Conservation (phyloP, 83 land plant genomes). For the Thuja plicata region DNA sequence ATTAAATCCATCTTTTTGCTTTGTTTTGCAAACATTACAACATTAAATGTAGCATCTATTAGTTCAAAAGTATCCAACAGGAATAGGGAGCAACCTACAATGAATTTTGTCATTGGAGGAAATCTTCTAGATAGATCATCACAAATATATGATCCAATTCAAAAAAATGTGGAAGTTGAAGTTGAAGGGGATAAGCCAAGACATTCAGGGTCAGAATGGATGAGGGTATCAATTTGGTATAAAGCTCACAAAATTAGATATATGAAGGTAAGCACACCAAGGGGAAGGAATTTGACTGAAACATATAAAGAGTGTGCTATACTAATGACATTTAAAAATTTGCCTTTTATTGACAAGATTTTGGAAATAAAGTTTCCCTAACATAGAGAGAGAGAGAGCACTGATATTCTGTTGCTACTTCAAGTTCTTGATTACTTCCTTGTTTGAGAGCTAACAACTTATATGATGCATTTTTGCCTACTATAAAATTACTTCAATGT, state of each 20-base stretch:
- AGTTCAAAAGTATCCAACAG: too few species aligned
- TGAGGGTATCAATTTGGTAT: constrained; percentile 51
- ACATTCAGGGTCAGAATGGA: constrained; percentile 38
- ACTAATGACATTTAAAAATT: background rate
- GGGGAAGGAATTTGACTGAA: background rate
- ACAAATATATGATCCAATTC: too few species aligned
- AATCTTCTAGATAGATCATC: too few species aligned
- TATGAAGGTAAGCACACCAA: constrained; percentile 27
- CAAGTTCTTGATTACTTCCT: constrained; percentile 43
- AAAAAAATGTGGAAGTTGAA: too few species aligned
- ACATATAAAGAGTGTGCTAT: background rate
- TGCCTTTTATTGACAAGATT: constrained; percentile 13
- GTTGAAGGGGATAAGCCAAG: constrained; percentile 3
- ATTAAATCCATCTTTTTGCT: too few species aligned
- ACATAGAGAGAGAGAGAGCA: constrained; percentile 30
- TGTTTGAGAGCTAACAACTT: constrained; percentile 16
- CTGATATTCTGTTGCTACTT: constrained; percentile 42
- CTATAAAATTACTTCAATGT: too few species aligned
- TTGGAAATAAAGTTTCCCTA: constrained; percentile 33
- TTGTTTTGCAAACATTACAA: too few species aligned
- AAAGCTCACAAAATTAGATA: constrained; percentile 61
- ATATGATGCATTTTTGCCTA: too few species aligned
- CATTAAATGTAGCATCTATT: too few species aligned
- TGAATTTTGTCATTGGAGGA: too few species aligned
- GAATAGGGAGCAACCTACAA: too few species aligned